Evolutionary conservation across 768 basidiomycete genomes (phyloP).

Genomic region (Ramaria sp.): DNA sequence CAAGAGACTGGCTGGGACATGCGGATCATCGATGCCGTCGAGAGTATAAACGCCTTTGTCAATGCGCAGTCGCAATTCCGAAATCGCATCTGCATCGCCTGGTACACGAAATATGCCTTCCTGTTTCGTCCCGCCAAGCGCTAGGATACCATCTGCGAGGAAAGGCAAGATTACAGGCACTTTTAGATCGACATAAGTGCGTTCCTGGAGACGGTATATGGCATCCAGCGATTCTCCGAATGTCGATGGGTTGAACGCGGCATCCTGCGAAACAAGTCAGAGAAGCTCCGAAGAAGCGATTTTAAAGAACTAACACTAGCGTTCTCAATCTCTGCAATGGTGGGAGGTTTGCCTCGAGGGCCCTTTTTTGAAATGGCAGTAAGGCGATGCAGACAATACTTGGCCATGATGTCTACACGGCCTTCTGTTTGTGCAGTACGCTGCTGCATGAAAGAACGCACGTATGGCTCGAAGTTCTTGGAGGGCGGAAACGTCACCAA

Average conservation of each 20-base stretch:
- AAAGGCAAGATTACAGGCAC: constrained; percentile 92
- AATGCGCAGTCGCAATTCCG: constrained; percentile 80
- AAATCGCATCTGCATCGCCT: constrained; percentile 81
- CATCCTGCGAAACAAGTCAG: constrained; percentile 41
- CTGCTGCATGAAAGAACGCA: constrained; percentile 68
- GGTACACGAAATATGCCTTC: constrained; percentile 93
- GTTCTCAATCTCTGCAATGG: constrained; percentile 79
- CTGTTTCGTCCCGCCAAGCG: constrained; percentile 70
- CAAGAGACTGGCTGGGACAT: constrained; percentile 79
- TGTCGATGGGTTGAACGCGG: constrained; percentile 89
- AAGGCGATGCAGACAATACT: constrained; percentile 78
- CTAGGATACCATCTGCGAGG: constrained; percentile 84
- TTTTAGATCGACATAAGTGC: constrained; percentile 74
- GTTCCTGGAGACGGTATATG: constrained; percentile 73
- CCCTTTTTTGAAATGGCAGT: constrained; percentile 70
- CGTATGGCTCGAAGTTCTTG: constrained; percentile 82
- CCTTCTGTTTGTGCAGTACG: constrained; percentile 59
- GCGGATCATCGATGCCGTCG: constrained; percentile 83
- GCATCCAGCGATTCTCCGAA: constrained; percentile 86
- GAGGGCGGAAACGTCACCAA: constrained; percentile 90
- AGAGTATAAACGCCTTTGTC: constrained; percentile 87
- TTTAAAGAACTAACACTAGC: constrained; percentile 50
- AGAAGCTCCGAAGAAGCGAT: neutral
- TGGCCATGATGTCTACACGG: constrained; percentile 81
- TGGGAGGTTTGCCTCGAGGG: constrained; percentile 75